Percentiles rank a stretch among this genome's conserved stretches.
These are phyloP conservation scores for Blastobotrys indianensis DNA, from an alignment of 1,139 yeast genomes.

Conservation along the genomic window DNA sequence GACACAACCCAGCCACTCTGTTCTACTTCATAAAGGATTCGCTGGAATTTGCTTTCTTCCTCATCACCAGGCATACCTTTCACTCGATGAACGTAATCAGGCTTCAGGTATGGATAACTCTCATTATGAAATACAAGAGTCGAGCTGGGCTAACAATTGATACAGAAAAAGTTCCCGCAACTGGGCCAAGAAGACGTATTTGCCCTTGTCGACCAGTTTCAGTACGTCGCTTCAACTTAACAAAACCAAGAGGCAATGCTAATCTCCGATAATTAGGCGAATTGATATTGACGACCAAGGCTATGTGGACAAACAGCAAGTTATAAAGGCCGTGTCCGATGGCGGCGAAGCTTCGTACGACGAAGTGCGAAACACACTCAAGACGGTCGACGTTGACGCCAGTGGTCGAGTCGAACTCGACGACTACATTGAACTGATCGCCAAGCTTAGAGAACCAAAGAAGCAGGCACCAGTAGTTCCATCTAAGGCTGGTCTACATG, in stretches of 20 bases:
- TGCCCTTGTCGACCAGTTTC: constrained; percentile 72
- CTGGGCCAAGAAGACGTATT: constrained; percentile 84
- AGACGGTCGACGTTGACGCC: constrained; percentile 87
- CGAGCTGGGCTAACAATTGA: neutral
- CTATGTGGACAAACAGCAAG: constrained; percentile 90
- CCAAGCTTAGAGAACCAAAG: constrained; percentile 34
- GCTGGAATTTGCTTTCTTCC: constrained; percentile 1
- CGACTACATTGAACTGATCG: constrained; percentile 76
- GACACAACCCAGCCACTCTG: neutral
- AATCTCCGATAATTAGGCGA: constrained; percentile 38
- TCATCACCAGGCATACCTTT: neutral
- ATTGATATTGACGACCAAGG: constrained; percentile 92
- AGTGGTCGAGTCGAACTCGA: constrained; percentile 96
- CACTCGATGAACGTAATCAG: constrained; percentile 47
- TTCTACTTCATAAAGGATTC: neutral
- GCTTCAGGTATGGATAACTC: constrained; percentile 39
- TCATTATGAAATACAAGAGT: constrained; percentile 4
- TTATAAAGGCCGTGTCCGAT: constrained; percentile 74
- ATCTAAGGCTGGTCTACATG: constrained; percentile 17
- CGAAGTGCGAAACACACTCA: constrained; percentile 88
- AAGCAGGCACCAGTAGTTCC: constrained; percentile 18
- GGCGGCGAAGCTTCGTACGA: constrained; percentile 81
- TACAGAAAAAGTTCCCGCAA: constrained; percentile 73
- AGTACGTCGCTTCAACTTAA: constrained; percentile 22
- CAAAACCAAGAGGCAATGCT: neutral